Evolutionary conservation across 1,284 basidiomycete genomes (phyloP).

Genomic region (Puccinia sorghi): DNA sequence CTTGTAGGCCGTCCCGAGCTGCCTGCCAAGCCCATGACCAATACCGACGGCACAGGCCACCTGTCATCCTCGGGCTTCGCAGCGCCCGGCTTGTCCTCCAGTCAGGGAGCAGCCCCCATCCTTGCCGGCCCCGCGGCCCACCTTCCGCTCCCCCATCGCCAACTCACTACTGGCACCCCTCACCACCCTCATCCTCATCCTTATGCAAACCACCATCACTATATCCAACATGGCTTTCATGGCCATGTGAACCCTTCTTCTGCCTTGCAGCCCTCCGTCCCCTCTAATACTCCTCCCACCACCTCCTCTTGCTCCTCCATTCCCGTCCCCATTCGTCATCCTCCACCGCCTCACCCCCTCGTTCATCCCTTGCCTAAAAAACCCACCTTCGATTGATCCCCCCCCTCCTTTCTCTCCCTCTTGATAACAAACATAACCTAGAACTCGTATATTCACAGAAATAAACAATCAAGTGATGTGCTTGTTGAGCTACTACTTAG

Average conservation of each 20-base stretch:
- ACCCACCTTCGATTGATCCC: constrained; percentile 41
- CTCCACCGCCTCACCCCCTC: constrained; percentile 7
- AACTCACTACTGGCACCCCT: not conserved
- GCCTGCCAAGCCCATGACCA: not conserved
- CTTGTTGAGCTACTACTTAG: no score
- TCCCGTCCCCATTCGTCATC: not conserved
- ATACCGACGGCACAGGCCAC: not conserved
- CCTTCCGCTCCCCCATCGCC: not conserved
- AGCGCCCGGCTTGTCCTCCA: not conserved
- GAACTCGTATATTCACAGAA: no score
- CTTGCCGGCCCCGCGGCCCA: not conserved
- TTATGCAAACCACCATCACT: not conserved
- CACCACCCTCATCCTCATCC: not conserved
- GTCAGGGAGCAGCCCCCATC: not conserved
- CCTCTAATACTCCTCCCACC: not conserved
- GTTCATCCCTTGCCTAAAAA: constrained; percentile 48
- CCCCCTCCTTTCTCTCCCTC: no score
- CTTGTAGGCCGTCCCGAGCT: not conserved
- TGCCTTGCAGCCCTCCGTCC: not conserved
- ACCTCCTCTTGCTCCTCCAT: not conserved
- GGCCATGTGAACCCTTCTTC: not conserved
- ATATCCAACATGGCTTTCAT: not conserved
- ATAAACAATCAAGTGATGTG: no score
- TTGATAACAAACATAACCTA: no score
- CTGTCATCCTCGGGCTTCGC: not conserved